These are phyloP conservation scores for Fusarium goolgardi DNA, from an alignment of 2,329 filamentous ascomycete genomes.

Conservation along the genomic window DNA sequence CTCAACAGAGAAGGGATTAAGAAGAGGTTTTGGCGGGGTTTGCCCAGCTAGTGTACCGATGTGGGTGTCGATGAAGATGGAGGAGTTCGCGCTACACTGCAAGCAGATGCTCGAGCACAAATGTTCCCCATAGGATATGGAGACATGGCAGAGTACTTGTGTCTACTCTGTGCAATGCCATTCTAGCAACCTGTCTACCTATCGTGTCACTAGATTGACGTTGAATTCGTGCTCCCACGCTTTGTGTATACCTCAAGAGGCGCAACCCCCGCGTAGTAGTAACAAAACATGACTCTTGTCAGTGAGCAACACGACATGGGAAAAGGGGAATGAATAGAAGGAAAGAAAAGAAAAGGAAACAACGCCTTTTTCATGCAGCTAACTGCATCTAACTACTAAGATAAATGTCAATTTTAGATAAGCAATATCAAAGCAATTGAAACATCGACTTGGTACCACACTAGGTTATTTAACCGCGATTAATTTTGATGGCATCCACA, in stretches of 20 bases:
- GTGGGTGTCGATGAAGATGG: conserved; percentile 24
- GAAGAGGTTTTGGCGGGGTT: conserved; percentile 25
- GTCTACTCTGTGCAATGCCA: not conserved
- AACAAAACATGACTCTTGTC: conserved; percentile 22
- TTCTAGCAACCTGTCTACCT: not conserved
- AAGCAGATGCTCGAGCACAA: conserved; percentile 25
- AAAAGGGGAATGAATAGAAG: not conserved
- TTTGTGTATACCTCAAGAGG: conserved; percentile 1
- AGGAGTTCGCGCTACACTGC: conserved; percentile 24
- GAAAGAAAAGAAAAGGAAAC: conserved; percentile 1
- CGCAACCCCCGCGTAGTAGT: conserved; percentile 13
- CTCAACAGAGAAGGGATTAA: conserved; percentile 16
- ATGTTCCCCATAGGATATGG: conserved; percentile 18
- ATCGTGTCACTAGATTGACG: not conserved
- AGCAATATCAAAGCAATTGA: not conserved
- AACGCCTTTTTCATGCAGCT: conserved; percentile 15
- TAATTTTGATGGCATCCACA: conserved; percentile 16
- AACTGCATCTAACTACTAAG: not conserved
- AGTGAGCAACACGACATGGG: not conserved
- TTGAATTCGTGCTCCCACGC: conserved; percentile 14
- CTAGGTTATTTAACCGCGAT: not conserved
- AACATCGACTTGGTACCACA: not conserved
- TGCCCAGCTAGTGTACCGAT: conserved; percentile 19
- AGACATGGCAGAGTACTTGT: conserved; percentile 11
- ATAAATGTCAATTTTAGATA: not conserved